Evolutionary conservation across 106 monocot genomes (phyloP).

Genomic region (Gastrodia elata): DNA sequence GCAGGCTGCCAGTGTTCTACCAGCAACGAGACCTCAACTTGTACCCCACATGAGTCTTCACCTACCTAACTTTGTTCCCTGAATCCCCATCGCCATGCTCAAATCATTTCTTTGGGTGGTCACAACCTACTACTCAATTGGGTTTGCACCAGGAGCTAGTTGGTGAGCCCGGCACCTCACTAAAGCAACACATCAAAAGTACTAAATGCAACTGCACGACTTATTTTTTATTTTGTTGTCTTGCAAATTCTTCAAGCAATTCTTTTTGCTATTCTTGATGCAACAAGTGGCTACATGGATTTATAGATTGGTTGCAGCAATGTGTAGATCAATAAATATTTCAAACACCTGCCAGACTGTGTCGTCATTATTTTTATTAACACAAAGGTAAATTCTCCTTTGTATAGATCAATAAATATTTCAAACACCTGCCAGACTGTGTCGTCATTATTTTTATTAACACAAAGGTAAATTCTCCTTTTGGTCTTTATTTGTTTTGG

Average conservation of each 20-base stretch:
- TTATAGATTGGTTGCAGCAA: conserved; percentile 39
- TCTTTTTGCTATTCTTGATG: conserved; percentile 42
- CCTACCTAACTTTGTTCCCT: conserved; percentile 23
- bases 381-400: no score
- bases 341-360: conserved; percentile 50
- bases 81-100: conserved; percentile 22
- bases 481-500: no score
- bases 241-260: conserved; percentile 71
- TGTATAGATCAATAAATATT: conserved; percentile 51
- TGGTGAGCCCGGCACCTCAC: conserved; percentile 12
- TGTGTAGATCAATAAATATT: conserved; percentile 51
- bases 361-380: no score
- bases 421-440: conserved; percentile 50
- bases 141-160: conserved; percentile 22
- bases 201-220: background rate
- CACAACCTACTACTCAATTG: conserved; percentile 26
- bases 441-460: no score
- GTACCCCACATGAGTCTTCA: conserved; percentile 29
- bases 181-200: no score
- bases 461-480: no score
- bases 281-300: conserved; percentile 70
- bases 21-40: conserved; percentile 40
- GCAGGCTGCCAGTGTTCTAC: conserved; percentile 28
- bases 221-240: background rate
- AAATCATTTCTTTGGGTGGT: conserved; percentile 18